A percentile compares a stretch with the other conserved stretches of the same genome.
Evolutionary conservation across 73 alveolate species (phyloP).

Genomic region (Paramecium pentaurelia): DNA sequence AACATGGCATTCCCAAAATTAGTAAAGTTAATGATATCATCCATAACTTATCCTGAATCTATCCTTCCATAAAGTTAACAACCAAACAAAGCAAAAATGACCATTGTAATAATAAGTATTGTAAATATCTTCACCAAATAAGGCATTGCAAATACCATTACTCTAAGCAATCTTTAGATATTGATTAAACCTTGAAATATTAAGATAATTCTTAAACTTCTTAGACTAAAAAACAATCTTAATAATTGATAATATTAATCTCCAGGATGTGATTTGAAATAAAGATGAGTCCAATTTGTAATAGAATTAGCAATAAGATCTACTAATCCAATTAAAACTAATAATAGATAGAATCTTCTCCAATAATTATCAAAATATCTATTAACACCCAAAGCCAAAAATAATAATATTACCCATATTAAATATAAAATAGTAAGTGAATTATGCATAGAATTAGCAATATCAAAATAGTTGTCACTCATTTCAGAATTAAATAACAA

Average conservation of each 20-base stretch:
- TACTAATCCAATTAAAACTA: background rate
- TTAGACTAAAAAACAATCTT: background rate
- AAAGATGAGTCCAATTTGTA: background rate
- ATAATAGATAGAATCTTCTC: background rate
- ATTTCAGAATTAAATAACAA: background rate
- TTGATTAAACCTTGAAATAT: background rate
- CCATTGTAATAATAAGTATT: background rate
- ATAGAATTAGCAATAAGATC: background rate
- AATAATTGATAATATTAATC: background rate
- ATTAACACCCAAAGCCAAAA: background rate
- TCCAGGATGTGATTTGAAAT: background rate
- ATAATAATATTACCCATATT: background rate
- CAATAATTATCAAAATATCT: constrained; percentile 20
- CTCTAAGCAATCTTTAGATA: background rate
- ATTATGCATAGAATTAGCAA: background rate
- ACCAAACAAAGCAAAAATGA: background rate
- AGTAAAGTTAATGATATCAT: constrained; percentile 1
- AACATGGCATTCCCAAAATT: background rate
- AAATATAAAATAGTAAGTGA: background rate
- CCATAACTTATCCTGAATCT: background rate
- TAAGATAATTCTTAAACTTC: background rate
- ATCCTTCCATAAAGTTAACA: background rate
- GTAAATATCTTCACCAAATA: background rate
- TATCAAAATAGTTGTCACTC: background rate
- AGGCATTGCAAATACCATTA: constrained; percentile 22